Conservation (phyloP, 352 stramenopile species). For the Aphanomyces astaci region DNA sequence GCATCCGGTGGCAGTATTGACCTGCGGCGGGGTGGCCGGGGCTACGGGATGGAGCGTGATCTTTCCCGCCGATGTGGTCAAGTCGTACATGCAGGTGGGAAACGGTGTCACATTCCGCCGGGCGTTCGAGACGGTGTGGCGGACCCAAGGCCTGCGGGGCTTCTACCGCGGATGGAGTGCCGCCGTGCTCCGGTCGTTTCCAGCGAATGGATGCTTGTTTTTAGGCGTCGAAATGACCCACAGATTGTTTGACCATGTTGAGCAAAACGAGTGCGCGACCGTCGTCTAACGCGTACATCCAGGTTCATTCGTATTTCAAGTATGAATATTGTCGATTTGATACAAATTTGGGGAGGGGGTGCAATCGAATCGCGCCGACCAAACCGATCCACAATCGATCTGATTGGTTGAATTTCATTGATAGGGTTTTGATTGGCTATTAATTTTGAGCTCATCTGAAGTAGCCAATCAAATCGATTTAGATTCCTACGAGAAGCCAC, state of each 20-base stretch:
- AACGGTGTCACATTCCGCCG: conserved; percentile 27
- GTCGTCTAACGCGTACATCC: not conserved
- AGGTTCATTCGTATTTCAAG: too few species aligned
- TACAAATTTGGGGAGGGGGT: too few species aligned
- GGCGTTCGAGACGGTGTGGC: conserved; percentile 48
- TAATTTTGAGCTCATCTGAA: too few species aligned
- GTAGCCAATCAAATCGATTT: too few species aligned
- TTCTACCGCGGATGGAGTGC: conserved; percentile 84
- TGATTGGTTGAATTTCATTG: too few species aligned
- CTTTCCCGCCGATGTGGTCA: conserved; percentile 79
- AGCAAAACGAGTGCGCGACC: not conserved
- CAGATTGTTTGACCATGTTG: conserved; percentile 38
- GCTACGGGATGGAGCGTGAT: conserved; percentile 79
- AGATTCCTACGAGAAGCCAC: too few species aligned
- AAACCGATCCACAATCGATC: too few species aligned
- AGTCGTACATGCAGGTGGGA: conserved; percentile 68
- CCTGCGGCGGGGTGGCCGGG: conserved; percentile 62
- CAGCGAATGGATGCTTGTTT: conserved; percentile 82
- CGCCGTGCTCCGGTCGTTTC: conserved; percentile 74
- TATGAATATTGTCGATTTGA: too few species aligned
- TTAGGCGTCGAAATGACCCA: conserved; percentile 86
- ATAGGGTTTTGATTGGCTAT: too few species aligned
- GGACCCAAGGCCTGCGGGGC: conserved; percentile 49
- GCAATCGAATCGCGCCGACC: too few species aligned
- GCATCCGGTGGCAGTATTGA: conserved; percentile 58